These are phyloP conservation scores for Dillenia turbinata DNA, from an alignment of 164 flowering plant species.

Conservation along the genomic window DNA sequence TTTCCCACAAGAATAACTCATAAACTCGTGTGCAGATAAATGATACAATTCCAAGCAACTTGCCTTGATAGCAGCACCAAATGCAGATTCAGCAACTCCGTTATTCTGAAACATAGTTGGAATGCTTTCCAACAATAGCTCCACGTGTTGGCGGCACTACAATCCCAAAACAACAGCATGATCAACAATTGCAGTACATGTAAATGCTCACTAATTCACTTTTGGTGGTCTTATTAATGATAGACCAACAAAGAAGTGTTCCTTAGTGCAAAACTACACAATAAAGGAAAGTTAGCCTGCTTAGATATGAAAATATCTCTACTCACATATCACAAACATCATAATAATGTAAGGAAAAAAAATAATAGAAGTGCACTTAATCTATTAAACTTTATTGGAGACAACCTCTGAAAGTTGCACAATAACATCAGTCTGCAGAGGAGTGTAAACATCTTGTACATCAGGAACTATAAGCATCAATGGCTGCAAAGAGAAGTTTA, in stretches of 20 bases:
- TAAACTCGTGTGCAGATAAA: too few relatives aligned
- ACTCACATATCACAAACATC: background rate
- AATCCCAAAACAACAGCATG: conserved; percentile 9
- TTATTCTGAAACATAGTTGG: conserved; percentile 90
- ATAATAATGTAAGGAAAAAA: background rate
- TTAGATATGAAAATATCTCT: background rate
- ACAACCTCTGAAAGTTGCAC: conserved; percentile 94
- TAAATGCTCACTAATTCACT: background rate
- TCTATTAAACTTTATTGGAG: background rate
- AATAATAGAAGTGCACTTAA: background rate
- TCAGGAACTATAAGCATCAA: conserved; percentile 98
- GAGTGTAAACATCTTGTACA: conserved; percentile 97
- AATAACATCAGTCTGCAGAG: conserved; percentile 84
- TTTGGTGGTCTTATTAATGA: too few relatives aligned
- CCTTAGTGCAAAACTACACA: too few relatives aligned
- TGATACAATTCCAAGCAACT: background rate
- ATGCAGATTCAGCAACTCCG: conserved; percentile 83
- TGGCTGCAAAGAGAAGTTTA: conserved; percentile 57
- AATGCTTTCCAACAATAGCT: conserved; percentile 83
- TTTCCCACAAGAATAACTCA: too few relatives aligned
- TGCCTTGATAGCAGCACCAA: conserved; percentile 96
- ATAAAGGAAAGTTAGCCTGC: too few relatives aligned
- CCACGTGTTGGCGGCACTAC: conserved; percentile 90
- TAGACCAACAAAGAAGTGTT: too few relatives aligned
- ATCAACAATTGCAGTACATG: background rate